Conservation (phyloP, 2,329 filamentous ascomycete genomes). For the Fusarium keratoplasticum region DNA sequence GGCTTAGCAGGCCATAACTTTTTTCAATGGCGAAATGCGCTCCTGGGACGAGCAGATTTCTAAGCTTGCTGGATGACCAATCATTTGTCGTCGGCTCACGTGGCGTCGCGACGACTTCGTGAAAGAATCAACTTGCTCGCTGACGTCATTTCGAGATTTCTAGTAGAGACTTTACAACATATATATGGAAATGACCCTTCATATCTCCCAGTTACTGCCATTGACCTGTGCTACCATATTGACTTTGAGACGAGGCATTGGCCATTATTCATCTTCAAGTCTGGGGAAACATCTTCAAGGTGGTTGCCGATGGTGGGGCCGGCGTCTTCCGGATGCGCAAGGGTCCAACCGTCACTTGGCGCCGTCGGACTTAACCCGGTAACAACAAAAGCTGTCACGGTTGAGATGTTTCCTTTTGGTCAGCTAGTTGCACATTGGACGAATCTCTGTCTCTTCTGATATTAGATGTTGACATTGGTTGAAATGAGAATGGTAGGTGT, state of each 20-base stretch:
- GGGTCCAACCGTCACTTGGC: conserved; percentile 10
- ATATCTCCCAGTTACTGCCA: too few species aligned
- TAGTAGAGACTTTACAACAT: neutral
- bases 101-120: conserved; percentile 41
- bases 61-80: conserved; percentile 47
- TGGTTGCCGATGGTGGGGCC: conserved; percentile 8
- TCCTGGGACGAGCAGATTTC: conserved; percentile 40
- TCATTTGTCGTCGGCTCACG: conserved; percentile 44
- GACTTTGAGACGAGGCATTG: neutral
- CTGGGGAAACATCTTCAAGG: conserved; percentile 16
- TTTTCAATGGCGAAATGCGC: conserved; percentile 42
- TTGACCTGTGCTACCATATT: neutral
- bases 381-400: conserved; percentile 10
- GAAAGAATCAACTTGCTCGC: conserved; percentile 16
- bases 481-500: neutral
- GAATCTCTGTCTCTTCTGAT: neutral
- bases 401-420: neutral
- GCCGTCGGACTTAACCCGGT: conserved; percentile 22
- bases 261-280: neutral
- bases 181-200: neutral
- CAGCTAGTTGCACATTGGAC: neutral
- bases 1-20: conserved; percentile 25
- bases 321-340: conserved; percentile 13
- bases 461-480: neutral
- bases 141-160: conserved; percentile 44